Conservation (phyloP, 306 rosid species). For the Ziziphus jujuba region DNA sequence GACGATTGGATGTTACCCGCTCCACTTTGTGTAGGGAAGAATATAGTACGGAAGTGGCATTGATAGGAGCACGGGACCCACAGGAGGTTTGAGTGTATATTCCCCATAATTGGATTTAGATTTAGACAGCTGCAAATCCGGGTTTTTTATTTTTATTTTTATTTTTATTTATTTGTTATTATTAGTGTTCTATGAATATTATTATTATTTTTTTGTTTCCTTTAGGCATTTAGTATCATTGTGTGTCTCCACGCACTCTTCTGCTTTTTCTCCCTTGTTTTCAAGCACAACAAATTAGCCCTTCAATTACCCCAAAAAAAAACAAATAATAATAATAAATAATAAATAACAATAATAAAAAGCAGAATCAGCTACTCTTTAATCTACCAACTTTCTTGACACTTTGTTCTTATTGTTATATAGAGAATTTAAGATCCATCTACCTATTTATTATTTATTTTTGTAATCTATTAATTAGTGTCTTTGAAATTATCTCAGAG, state of each 20-base stretch:
- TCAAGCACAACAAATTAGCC: no score
- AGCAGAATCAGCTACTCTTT: no score
- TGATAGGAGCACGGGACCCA: neutral
- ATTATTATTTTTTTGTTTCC: neutral
- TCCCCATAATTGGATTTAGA: slow-evolving; percentile 33
- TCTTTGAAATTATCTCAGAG: no score
- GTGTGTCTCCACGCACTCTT: slow-evolving; percentile 26
- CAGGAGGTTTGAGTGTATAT: neutral
- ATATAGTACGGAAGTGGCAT: slow-evolving; percentile 19
- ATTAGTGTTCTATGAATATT: neutral
- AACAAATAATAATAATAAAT: no score
- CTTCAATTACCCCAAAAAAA: no score
- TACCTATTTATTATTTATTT: no score
- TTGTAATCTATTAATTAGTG: no score
- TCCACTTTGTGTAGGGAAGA: neutral
- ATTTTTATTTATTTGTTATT: neutral
- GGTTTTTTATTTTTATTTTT: no score
- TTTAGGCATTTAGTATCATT: slow-evolving; percentile 18
- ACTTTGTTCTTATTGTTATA: no score
- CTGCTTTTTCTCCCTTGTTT: neutral
- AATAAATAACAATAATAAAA: no score
- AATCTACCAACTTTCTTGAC: no score
- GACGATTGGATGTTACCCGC: neutral
- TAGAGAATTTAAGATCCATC: no score
- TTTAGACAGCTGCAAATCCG: slow-evolving; percentile 19